Base-by-base conservation (phyloP, 2,329 filamentous ascomycete species). In the Sporothrix brasiliensis region DNA sequence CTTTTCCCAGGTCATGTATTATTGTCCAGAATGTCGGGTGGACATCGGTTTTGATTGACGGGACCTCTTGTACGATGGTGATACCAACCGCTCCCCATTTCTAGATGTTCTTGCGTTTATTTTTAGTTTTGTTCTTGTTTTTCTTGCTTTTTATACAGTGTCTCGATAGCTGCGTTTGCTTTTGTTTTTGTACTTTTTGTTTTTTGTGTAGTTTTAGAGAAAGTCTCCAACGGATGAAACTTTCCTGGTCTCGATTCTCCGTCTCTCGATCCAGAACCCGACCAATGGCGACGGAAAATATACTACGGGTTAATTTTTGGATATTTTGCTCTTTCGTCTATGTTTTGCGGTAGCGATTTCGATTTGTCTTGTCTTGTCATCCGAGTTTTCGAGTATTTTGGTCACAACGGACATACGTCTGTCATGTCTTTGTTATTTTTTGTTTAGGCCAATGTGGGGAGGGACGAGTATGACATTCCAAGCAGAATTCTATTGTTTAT, bases 381-480 rank as follows among this genome's bases (percentile, higher is more conserved):
- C 34, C 34, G 34, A 34, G 34, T 34, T 9, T 34, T 34, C 30
- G 1, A 34, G 34, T 34, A 34, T 34, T 34, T 34, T 24, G 24
- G 24, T 24, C 24, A 24, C 24, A 24, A 24, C 24, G 24, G 24
- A 24, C 24, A 24, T 24, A 24, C 24, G 24, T 16, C n/a, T 11
- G 9, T 13, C 11, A 13, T 56, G 66, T 24, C 19, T 61, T 61
- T 24, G 39, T 39, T 30, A n/a, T 67, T 30, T 1, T 56, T 67
- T 47, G 21, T 21, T 44, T 47, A 4, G 14, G 4, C 19, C 14
- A 52, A 24, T 47, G 54, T 52, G 54, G 27, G 14, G 24, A 49
- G 50, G 24, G 34, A 44, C n/a, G 58, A 47, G 54, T 61, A 27
- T 61, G 13, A 44, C 67, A 69, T 69, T 69, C 67, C 54, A 61